Conservation (phyloP, 495 filamentous ascomycete species). For the Tuber melanosporum region DNA sequence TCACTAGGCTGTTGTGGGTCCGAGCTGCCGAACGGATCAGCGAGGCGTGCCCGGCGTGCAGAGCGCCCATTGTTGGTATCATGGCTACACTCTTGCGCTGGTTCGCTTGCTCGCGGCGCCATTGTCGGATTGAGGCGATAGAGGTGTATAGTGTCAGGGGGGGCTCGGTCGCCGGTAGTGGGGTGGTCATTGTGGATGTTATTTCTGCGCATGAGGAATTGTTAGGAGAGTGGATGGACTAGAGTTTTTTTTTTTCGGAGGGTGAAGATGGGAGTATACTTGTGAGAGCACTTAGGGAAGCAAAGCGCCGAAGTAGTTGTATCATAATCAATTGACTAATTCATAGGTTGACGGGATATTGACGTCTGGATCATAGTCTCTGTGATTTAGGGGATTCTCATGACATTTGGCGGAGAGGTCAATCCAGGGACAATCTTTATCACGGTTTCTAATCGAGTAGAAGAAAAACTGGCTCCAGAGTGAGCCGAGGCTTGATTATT, state of each 20-base stretch:
- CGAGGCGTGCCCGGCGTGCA: conserved; percentile 84
- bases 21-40: conserved; percentile 77
- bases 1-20: conserved; percentile 77
- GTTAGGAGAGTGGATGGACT: not conserved
- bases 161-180: conserved; percentile 25
- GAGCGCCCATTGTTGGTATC: conserved; percentile 93
- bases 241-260: not conserved
- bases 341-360: not conserved
- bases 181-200: conserved; percentile 13
- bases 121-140: conserved; percentile 61
- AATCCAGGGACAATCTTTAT: not conserved
- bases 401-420: not conserved
- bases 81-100: conserved; percentile 70
- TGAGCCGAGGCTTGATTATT: not conserved
- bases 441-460: not conserved
- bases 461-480: not conserved
- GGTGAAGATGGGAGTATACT: not conserved
- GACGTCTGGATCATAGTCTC: not conserved
- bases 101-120: conserved; percentile 61
- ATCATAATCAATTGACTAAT: not conserved
- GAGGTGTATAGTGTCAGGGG: conserved; percentile 68
- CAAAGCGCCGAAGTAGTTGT: not conserved
- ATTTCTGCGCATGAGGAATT: conserved; percentile 1
- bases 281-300: not conserved
- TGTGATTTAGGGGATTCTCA: not conserved